A percentile compares a stretch with the other conserved stretches of the same genome.
Evolutionary conservation across 352 stramenopile species (phyloP).

Genomic region (Pythium phragmitis): DNA sequence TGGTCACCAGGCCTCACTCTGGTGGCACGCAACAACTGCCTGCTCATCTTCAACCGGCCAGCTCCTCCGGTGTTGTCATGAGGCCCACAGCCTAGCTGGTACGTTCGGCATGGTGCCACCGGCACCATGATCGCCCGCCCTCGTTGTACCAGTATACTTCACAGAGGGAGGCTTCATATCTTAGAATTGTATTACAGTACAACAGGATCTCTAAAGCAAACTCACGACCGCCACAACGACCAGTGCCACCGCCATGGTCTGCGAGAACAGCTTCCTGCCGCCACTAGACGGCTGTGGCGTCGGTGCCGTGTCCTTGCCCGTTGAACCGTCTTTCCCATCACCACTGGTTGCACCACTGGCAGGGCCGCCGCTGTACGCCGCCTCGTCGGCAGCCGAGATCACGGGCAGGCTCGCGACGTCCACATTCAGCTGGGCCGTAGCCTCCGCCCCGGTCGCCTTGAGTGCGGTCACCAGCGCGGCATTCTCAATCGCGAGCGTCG

Average conservation of each 20-base stretch:
- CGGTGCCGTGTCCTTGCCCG: not conserved
- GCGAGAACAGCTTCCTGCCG: not conserved
- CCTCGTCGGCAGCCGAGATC: slow-evolving; percentile 46
- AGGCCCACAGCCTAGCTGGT: no score
- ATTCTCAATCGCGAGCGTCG: slow-evolving; percentile 54
- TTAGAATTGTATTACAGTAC: no score
- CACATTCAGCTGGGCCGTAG: slow-evolving; percentile 46
- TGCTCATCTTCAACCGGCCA: no score
- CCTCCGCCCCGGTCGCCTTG: slow-evolving; percentile 27
- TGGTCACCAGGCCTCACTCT: no score
- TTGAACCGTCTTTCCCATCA: not conserved
- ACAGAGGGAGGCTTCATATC: no score
- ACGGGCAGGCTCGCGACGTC: slow-evolving; percentile 44
- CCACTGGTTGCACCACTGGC: not conserved
- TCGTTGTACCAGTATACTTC: not conserved
- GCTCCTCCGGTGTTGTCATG: no score
- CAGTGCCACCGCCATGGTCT: not conserved
- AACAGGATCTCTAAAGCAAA: not conserved
- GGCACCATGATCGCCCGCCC: not conserved
- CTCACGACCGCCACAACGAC: not conserved
- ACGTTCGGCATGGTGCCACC: not conserved
- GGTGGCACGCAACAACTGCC: no score
- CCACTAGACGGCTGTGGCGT: not conserved
- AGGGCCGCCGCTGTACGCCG: slow-evolving; percentile 22
- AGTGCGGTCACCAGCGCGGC: slow-evolving; percentile 36